phyloP scores from a whole-genome alignment of 2,329 filamentous ascomycete genomes.

The Cercospora citrullina region DNA sequence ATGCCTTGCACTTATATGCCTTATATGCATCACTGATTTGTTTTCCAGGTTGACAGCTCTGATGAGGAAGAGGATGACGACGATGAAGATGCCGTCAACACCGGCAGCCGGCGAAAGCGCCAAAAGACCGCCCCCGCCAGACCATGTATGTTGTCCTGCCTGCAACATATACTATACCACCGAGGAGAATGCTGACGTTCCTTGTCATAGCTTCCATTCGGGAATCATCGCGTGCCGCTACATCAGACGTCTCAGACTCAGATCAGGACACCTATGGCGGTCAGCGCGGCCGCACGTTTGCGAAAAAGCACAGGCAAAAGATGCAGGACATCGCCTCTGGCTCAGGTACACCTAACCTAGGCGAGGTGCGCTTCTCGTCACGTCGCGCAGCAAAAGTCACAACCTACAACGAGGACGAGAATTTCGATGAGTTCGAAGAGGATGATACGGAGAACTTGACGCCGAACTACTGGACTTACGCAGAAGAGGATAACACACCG shows the following conservation, averaged over 20 bases:
- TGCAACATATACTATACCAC: slow-evolving; percentile 23
- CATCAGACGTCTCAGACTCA: slow-evolving; percentile 62
- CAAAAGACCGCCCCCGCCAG: slow-evolving; percentile 65
- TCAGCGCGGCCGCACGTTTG: slow-evolving; percentile 63
- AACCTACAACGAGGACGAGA: slow-evolving; percentile 68
- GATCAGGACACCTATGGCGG: slow-evolving; percentile 67
- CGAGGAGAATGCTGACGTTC: slow-evolving; percentile 36
- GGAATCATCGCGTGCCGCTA: slow-evolving; percentile 36
- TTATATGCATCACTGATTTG: slow-evolving; percentile 22
- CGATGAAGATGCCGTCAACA: slow-evolving; percentile 73
- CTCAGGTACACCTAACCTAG: slow-evolving; percentile 61
- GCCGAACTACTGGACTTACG: slow-evolving; percentile 70
- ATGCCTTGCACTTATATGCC: slow-evolving; percentile 4
- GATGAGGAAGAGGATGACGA: slow-evolving; percentile 63
- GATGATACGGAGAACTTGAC: slow-evolving; percentile 65
- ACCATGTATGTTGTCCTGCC: slow-evolving; percentile 54
- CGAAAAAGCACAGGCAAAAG: slow-evolving; percentile 74
- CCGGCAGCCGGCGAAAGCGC: slow-evolving; percentile 60
- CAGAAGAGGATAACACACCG: slow-evolving; percentile 73
- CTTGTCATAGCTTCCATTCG: slow-evolving; percentile 33
- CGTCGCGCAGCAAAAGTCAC: slow-evolving; percentile 75
- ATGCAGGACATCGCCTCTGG: slow-evolving; percentile 61
- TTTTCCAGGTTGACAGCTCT: slow-evolving; percentile 57
- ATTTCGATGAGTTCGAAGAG: slow-evolving; percentile 57
- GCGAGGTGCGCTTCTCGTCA: slow-evolving; percentile 89